These are phyloP conservation scores for Spathaspora girioi DNA, from an alignment of 805 yeast species.

Conservation along the genomic window DNA sequence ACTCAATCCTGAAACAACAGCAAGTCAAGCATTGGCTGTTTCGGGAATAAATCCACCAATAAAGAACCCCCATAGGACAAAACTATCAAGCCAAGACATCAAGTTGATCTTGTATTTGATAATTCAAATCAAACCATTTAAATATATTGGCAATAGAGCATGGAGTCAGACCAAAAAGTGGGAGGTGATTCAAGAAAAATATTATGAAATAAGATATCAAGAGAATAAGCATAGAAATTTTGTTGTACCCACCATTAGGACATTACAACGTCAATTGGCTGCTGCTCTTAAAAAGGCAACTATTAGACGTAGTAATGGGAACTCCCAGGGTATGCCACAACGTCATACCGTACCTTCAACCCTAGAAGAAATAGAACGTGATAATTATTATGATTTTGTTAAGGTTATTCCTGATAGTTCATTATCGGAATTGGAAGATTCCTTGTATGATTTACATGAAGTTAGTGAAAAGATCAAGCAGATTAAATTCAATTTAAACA, in stretches of 20 bases:
- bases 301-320: conserved; percentile 4
- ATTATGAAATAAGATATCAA: conserved; percentile 14
- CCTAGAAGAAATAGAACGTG: conserved; percentile 7
- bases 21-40: conserved; percentile 6
- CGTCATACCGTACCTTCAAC: conserved; percentile 7
- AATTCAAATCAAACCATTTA: conserved; percentile 30
- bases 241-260: conserved; percentile 32
- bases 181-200: conserved; percentile 28
- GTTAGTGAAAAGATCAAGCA: conserved; percentile 28
- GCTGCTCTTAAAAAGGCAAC: conserved; percentile 28
- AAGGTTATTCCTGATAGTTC: conserved; percentile 15
- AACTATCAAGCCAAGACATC: conserved; percentile 25
- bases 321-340: conserved; percentile 7
- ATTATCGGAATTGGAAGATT: conserved; percentile 24
- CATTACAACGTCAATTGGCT: conserved; percentile 33
- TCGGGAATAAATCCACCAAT: conserved; percentile 1
- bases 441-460: conserved; percentile 24
- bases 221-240: conserved; percentile 6
- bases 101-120: conserved; percentile 27
- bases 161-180: conserved; percentile 32
- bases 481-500: conserved; percentile 14
- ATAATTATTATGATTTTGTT: conserved; percentile 9
- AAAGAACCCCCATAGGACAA: conserved; percentile 16
- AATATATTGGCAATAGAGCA: conserved; percentile 32
- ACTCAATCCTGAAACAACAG: conserved; percentile 2